Evolutionary conservation across 495 filamentous ascomycete genomes (phyloP).

Genomic region (Aspergillus kassunensis): DNA sequence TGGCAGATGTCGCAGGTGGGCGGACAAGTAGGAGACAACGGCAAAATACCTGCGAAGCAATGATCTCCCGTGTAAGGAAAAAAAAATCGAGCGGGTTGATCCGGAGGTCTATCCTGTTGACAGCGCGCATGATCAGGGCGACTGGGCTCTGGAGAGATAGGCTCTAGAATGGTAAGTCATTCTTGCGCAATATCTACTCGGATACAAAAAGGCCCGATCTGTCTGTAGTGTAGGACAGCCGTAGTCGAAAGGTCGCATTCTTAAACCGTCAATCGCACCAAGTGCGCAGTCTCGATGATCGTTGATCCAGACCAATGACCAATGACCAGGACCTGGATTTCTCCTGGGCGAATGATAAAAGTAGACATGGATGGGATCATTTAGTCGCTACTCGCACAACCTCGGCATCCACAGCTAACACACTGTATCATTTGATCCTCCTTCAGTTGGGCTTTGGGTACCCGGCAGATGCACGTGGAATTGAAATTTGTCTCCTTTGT

Average conservation of each 20-base stretch:
- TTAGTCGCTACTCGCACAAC: constrained; percentile 83
- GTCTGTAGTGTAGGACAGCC: not conserved
- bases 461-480: constrained; percentile 94
- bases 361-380: too few relatives aligned
- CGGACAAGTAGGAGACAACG: not conserved
- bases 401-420: constrained; percentile 92
- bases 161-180: too few relatives aligned
- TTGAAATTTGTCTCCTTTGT: constrained; percentile 99
- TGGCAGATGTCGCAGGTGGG: not conserved
- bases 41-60: not conserved
- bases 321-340: too few relatives aligned
- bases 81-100: not conserved
- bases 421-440: constrained; percentile 89
- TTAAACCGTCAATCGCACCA: not conserved
- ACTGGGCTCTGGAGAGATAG: not conserved
- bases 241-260: not conserved
- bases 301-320: not conserved
- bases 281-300: not conserved
- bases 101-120: not conserved
- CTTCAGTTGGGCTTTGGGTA: constrained; percentile 86
- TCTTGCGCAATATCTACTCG: not conserved
- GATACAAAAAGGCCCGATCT: not conserved
- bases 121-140: not conserved
- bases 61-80: not conserved
- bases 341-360: not conserved